These are phyloP conservation scores for Kodamaea kaohsiungensis DNA, from an alignment of 805 yeast genomes.

Conservation along the genomic window DNA sequence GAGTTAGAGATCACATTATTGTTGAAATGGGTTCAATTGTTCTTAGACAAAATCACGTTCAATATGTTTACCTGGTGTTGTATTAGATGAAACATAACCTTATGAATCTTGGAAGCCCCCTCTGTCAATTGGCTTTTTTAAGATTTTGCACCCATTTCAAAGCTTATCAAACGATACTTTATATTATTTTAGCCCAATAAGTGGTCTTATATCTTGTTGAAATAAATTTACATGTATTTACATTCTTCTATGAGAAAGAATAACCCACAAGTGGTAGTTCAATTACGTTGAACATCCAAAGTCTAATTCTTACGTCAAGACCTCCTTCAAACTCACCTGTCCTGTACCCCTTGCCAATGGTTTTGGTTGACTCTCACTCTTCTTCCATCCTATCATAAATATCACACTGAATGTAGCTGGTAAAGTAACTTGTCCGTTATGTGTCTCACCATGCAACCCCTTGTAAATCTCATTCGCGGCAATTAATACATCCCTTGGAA, in stretches of 20 bases:
- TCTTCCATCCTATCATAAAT: conserved; percentile 89
- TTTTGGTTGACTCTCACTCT: conserved; percentile 64
- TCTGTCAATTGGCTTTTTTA: too few species aligned
- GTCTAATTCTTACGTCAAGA: conserved; percentile 16
- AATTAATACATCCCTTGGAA: conserved; percentile 61
- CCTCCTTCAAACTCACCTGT: conserved; percentile 66
- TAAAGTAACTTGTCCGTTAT: conserved; percentile 46
- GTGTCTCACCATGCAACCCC: conserved; percentile 67
- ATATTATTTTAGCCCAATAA: too few species aligned
- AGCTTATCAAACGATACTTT: too few species aligned
- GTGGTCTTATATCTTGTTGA: too few species aligned
- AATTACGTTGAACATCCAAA: too few species aligned
- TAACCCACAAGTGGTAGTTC: background rate
- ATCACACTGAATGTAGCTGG: conserved; percentile 81
- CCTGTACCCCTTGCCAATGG: conserved; percentile 76
- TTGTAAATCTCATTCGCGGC: conserved; percentile 77
- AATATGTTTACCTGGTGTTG: too few species aligned
- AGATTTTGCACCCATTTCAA: background rate
- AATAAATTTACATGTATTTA: background rate
- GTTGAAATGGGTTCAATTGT: too few species aligned
- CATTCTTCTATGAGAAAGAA: background rate
- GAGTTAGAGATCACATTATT: too few species aligned
- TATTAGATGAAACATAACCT: too few species aligned
- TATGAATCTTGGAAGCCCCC: too few species aligned
- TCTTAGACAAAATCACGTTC: too few species aligned